Evolutionary conservation across 345 rosid species (phyloP).

Genomic region (Citropsis articulata): DNA sequence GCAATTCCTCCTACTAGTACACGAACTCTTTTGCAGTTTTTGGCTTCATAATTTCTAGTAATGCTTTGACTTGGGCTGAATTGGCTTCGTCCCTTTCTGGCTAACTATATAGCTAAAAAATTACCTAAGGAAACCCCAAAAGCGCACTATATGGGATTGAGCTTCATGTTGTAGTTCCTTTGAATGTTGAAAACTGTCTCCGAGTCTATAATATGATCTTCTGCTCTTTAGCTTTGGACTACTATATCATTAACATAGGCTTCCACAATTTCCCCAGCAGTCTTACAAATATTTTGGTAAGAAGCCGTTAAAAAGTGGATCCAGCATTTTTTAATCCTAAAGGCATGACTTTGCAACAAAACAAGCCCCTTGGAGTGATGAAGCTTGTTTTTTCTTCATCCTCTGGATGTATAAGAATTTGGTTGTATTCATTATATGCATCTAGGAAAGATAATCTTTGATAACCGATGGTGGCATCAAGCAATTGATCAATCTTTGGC

Average conservation of each 20-base stretch:
- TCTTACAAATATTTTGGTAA: background rate
- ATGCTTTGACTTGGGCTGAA: too few species aligned
- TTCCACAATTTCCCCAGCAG: background rate
- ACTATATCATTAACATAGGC: background rate
- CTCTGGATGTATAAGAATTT: too few species aligned
- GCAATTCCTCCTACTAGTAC: fast-evolving
- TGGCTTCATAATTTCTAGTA: too few species aligned
- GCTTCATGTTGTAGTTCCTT: too few species aligned
- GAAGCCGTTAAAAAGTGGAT: background rate
- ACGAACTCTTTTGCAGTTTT: background rate
- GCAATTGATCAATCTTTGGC: too few species aligned
- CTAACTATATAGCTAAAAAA: background rate
- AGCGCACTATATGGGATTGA: too few species aligned
- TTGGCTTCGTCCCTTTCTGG: background rate
- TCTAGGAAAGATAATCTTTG: too few species aligned
- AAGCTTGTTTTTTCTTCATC: background rate
- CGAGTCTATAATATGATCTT: background rate
- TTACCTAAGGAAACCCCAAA: too few species aligned
- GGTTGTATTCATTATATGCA: too few species aligned
- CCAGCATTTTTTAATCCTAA: background rate
- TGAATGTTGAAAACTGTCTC: too few species aligned
- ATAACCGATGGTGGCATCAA: too few species aligned
- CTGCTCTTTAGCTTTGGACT: fast-evolving
- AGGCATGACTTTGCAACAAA: background rate
- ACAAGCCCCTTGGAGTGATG: background rate